Conservation (phyloP, 2,329 filamentous ascomycete species). For the Nectriaceae sp. region DNA sequence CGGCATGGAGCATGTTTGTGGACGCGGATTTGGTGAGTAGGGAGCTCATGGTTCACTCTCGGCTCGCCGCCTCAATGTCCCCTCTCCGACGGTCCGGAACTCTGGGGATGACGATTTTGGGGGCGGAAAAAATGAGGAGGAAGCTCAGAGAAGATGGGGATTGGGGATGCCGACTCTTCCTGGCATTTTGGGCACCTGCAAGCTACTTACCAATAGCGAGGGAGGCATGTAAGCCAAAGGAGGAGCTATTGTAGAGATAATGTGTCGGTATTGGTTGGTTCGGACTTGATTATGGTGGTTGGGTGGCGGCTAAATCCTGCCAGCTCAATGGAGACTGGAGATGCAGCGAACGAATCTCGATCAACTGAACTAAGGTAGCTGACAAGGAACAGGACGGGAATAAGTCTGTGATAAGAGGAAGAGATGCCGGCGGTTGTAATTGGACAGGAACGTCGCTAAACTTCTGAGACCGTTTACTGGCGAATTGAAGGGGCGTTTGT, state of each 20-base stretch:
- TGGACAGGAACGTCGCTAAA: too few species aligned
- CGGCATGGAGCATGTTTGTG: not conserved
- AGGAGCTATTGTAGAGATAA: too few species aligned
- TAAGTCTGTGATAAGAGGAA: too few species aligned
- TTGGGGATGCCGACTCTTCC: too few species aligned
- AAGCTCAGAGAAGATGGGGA: not conserved
- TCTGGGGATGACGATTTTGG: not conserved
- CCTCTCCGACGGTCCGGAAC: not conserved
- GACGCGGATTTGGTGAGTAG: not conserved
- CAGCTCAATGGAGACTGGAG: not conserved
- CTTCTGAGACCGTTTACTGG: too few species aligned
- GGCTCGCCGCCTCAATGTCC: not conserved
- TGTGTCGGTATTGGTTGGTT: not conserved
- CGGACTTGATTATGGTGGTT: not conserved
- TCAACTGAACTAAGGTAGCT: too few species aligned
- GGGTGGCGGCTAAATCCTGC: too few species aligned
- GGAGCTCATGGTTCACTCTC: not conserved
- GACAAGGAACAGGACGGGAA: too few species aligned
- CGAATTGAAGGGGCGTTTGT: too few species aligned
- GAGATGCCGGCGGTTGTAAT: too few species aligned
- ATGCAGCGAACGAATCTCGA: too few species aligned
- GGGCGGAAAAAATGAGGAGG: not conserved
- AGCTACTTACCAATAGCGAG: constrained; percentile 18
- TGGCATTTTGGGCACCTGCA: not conserved
- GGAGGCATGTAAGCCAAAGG: constrained; percentile 11